Evolutionary conservation across 306 rosid genomes (phyloP), one percentile per base, ranked within the genome.

Genomic region (Aeschynomene evenia): DNA sequence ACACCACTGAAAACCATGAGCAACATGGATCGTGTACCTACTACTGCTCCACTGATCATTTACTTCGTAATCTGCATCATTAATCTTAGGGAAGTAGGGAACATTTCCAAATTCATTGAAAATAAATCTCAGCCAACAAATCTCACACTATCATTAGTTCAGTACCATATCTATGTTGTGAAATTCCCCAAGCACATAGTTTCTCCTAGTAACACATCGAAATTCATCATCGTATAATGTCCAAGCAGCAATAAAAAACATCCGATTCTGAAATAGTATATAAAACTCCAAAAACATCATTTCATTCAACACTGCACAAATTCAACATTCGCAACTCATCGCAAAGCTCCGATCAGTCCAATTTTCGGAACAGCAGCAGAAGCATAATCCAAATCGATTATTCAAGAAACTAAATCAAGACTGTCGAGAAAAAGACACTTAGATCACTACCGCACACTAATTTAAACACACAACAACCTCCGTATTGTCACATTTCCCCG

Each of bases 401-500:
- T 51, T 50, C 49, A 53, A 28, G 22, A 24, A 22, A 16, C 19
- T 10, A 11, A 40, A 62, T 52, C 9, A 61, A 33, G 9, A n/a
- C 51, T 37, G 20, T 1, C 28, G n/a, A 70, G 45, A 46, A 24
- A 55, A 53, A 8, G 42, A 54, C 21, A 24, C 43, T 29, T 13
- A n/a, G 63, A 49, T 57, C 66, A 70, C 53, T 18, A 70, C 53
- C 18, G 19, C 1, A 21, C 13, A 67, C 73, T 51, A 43, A 62
- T 72, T 49, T 7, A 37, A 61, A 59, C 2, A 51, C 59, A 40
- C 6, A 60, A 48, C 6, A 67, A 59, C 28, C 74, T 58, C 48
- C 50, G 31, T 10, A 61, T 58, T 24, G 61, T 71, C 80, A 50
- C 80, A 79, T 70, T 77, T 70, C 56, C 73, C 55, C 49, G 13